Evolutionary conservation across 2,329 filamentous ascomycete species (phyloP), one percentile per base, ranked within the genome.

Genomic region (Ophiostoma angusticollis): DNA sequence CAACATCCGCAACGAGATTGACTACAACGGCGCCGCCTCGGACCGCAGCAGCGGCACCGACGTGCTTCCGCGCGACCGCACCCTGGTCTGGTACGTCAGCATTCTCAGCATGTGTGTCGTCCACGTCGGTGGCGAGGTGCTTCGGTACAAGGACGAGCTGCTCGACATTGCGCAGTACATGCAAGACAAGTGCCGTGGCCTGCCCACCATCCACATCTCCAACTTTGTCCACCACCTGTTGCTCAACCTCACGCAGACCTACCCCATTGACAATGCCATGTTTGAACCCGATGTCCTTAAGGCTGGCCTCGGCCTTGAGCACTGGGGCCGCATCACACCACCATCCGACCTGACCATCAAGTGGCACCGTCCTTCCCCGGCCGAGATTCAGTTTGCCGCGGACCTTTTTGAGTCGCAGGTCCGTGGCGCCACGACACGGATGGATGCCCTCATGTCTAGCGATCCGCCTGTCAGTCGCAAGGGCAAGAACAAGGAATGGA

Each of bases 31-130:
- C 35, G 91, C 91, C 16, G 93, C 89, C 2, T 96, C 89, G 2
- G 93, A 93, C 41, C 75, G 91, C 50, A 96, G 86, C 41, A 93
- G 84, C 40, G 91, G 91, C 16, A 84, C 83, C 1, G 91, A 98
- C 58, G 86, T 96, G 31, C 69, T 98, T 14, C 91, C 91, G 8
- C 76, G 91, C 48, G 91, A 98, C 56, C 73, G 91, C 39, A 91
- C 84, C 4, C 65, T 98, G 13, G 87, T 98, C 1, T 98, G 93
- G 93, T 84, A 96, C 54, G 75, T 96, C 43, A 94, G 85, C 59
- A 86, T 98, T 67, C 72, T 98, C 5, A 93, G 87, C 55, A 98
- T 98, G 89, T 91, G 85, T 43, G 85, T 95, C 17, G 91, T 98
- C 3, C 91, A 98, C 52, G 86, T 98, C 32, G 91, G 91, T 24